These are phyloP conservation scores for Boeremia exigua DNA, from an alignment of 2,329 filamentous ascomycete species.

Conservation along the genomic window DNA sequence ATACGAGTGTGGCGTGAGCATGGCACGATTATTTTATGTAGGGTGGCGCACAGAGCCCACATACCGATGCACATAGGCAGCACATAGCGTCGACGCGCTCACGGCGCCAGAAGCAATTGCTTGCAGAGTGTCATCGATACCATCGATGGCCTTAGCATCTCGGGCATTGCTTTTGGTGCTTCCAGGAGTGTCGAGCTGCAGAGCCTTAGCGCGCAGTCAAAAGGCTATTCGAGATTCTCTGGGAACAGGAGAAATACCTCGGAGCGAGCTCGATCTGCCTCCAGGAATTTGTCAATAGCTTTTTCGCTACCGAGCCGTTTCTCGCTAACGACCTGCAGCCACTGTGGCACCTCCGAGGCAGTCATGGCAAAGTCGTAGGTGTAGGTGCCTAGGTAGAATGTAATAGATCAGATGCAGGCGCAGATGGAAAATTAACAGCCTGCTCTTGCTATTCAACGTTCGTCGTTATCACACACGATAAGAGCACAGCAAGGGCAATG, in stretches of 20 bases:
- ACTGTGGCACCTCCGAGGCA: conserved; percentile 23
- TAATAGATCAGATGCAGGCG: neutral
- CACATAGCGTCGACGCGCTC: conserved; percentile 37
- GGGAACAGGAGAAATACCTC: conserved; percentile 10
- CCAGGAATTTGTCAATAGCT: conserved; percentile 31
- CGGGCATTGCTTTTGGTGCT: conserved; percentile 1
- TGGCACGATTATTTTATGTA: conserved; percentile 30
- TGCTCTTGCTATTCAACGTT: neutral
- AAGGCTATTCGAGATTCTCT: neutral
- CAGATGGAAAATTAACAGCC: neutral
- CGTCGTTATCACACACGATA: neutral
- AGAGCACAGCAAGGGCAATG: neutral
- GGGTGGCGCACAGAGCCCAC: conserved; percentile 11
- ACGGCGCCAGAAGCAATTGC: conserved; percentile 36
- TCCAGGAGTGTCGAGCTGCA: conserved; percentile 19
- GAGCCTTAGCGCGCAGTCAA: conserved; percentile 25
- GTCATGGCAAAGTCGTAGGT: conserved; percentile 23
- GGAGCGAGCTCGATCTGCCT: conserved; percentile 2
- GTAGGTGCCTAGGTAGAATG: neutral
- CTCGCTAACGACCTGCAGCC: conserved; percentile 33
- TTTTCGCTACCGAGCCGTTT: conserved; percentile 37
- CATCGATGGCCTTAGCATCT: conserved; percentile 21
- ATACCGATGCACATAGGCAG: conserved; percentile 41
- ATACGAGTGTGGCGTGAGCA: conserved; percentile 43
- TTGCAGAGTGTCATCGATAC: conserved; percentile 27